Evolutionary conservation across 2,329 filamentous ascomycete species (phyloP).

Genomic region (Didymella keratinophila): DNA sequence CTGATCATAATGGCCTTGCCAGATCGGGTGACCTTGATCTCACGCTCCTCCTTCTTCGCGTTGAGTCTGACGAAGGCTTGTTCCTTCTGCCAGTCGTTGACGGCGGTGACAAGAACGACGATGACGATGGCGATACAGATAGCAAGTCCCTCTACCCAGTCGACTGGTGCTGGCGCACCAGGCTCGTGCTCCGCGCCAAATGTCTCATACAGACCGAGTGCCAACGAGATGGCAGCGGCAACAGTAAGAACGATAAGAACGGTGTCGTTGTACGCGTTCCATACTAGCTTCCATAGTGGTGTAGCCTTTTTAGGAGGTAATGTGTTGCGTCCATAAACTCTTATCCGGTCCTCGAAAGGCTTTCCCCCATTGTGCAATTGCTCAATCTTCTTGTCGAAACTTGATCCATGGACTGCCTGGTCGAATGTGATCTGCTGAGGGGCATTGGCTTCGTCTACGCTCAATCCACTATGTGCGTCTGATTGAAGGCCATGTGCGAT

Average conservation of each 20-base stretch:
- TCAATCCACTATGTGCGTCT: constrained; percentile 58
- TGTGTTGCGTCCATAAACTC: constrained; percentile 67
- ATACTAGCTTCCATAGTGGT: constrained; percentile 67
- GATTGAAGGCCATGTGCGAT: constrained; percentile 62
- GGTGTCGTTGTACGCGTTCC: constrained; percentile 77
- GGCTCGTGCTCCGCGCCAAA: constrained; percentile 57
- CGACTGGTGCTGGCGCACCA: constrained; percentile 53
- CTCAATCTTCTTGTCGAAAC: constrained; percentile 31
- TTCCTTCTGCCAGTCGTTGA: constrained; percentile 51
- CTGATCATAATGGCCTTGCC: constrained; percentile 69
- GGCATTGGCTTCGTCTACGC: constrained; percentile 59
- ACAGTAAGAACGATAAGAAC: constrained; percentile 74
- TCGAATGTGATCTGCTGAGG: constrained; percentile 59
- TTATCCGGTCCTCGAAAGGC: constrained; percentile 63
- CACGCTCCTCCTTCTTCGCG: constrained; percentile 47
- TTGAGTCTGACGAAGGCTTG: constrained; percentile 47
- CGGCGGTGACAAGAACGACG: constrained; percentile 48
- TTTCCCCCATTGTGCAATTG: constrained; percentile 27
- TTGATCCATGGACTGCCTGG: constrained; percentile 56
- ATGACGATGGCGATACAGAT: constrained; percentile 51
- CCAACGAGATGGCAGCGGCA: constrained; percentile 72
- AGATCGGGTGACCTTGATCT: constrained; percentile 63
- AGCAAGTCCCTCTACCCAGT: constrained; percentile 50
- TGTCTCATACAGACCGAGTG: constrained; percentile 73
- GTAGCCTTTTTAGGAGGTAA: constrained; percentile 70